Base-by-base conservation (phyloP, 2,329 filamentous ascomycete species). In the Xylariaceae sp. region DNA sequence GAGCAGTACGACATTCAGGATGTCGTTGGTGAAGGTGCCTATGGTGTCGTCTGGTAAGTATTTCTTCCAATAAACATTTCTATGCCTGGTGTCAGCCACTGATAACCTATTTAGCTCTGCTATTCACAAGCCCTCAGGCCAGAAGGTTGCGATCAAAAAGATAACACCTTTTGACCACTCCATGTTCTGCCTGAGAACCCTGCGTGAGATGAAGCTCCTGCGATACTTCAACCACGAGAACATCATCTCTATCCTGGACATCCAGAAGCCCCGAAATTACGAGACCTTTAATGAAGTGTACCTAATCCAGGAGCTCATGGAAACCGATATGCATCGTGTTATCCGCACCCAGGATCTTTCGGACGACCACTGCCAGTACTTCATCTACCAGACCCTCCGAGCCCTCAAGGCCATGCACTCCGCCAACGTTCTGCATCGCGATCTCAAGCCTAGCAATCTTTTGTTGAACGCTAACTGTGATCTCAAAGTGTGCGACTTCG, bases 141-240 rank as follows among this genome's bases (percentile, higher is more conserved):
- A 99, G 77, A 97, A 97, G 78, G 94, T 99, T 62, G 94, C 94
- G 62, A 99, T 99, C 82, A 99, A 99, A 83, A 99, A 99, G 84
- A 99, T 99, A 71, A 97, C 92, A 0, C 94, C 94, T 4, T 99
- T 99, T 76, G 94, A 99, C 72, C 94, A 97, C 75, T 96, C 92
- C 74, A 97, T 97, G 92, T 97, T 97, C 82, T 97, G 93, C 75
- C 80, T 99, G 71, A 84, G 94, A 74, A 99, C 94, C 1, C 81
- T 99, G 67, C 92, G 94, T 76, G 94, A 99, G 79, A 99, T 99
- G 94, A 99, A 99, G 84, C 83, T 99, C 59, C 80, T 99, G 71
- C 86, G 94, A 71, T 97, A 99, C 78, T 99, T 99, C 82, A 99
- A 97, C 79, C 94, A 99, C 74, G 94, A 99, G 78, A 99, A 99